Evolutionary conservation across 1,139 yeast genomes (phyloP).

Genomic region (Blastobotrys malaysiensis): DNA sequence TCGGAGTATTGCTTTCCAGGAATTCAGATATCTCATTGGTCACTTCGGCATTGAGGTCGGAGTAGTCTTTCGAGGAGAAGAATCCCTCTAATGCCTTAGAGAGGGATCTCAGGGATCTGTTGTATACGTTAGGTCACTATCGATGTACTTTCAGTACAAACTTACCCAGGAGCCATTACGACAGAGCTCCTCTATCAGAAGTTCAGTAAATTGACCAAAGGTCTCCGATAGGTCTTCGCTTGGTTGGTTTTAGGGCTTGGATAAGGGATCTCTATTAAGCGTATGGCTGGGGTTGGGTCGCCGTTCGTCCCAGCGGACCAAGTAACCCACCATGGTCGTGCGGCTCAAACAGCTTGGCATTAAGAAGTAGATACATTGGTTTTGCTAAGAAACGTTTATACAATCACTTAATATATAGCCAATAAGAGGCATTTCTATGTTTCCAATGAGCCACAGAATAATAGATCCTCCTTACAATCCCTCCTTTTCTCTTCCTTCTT

Average conservation of each 20-base stretch:
- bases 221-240: neutral
- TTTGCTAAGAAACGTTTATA: too few species aligned
- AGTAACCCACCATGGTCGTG: neutral
- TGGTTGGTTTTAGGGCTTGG: neutral
- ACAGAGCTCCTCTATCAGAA: neutral
- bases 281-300: neutral
- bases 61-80: slow-evolving; percentile 12
- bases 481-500: too few species aligned
- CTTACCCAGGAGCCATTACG: neutral
- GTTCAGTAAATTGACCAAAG: neutral
- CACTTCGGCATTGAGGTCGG: slow-evolving; percentile 15
- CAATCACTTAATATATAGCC: too few species aligned
- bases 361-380: too few species aligned
- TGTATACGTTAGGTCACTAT: neutral
- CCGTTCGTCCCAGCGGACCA: neutral
- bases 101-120: slow-evolving; percentile 21
- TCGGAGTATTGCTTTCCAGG: slow-evolving; percentile 40
- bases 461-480: too few species aligned
- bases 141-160: neutral
- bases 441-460: too few species aligned
- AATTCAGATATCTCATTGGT: slow-evolving; percentile 24
- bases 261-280: neutral
- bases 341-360: neutral
- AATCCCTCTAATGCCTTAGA: slow-evolving; percentile 20
- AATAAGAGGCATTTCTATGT: too few species aligned